Evolutionary conservation across 768 basidiomycete species (phyloP), one percentile per base, ranked within the genome.

Genomic region (Russula lepida): DNA sequence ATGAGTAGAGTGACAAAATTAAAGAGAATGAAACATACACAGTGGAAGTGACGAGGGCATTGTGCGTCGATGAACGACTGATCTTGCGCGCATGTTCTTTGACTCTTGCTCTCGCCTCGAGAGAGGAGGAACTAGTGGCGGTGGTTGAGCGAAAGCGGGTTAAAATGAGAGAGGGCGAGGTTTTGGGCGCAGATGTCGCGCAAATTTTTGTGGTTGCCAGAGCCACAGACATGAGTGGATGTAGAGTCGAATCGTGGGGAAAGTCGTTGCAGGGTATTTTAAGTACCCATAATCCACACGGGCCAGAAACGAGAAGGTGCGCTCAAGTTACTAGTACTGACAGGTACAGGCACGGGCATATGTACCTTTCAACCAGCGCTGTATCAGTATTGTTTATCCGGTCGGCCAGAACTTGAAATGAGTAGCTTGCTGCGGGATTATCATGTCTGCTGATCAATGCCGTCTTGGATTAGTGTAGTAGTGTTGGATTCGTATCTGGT

Each of bases 41-140:
- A 61, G 81, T 69, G 3, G 82, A 82, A 37, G 84, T 83, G 55
- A 85, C 79, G 33, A 78, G 76, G 56, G 89, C 89, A 61, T 80
- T 78, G 62, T 78, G 76, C 23, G 76, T 70, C 6, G 86, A 81
- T 13, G 86, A 80, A 62, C 84, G 83, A 71, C 87, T 89, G 70
- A 93, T 81, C 68, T 82, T 78, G 67, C 92, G 77, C 11, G 84
- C 86, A 74, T 88, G 85, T 68, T 90, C 88, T 68, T 82, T 77
- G 54, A 92, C 86, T 74, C 89, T 83, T 52, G 83, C 81, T 76
- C 88, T 91, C 43, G 89, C 90, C 47, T 93, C 91, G 59, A 86
- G 69, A 70, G 88, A 86, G 13, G 84, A 82, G 50, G 74, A 64
- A 30, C 68, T 72, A 27, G 76, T 65, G 11, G 79, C 74, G 54